phyloP scores from a whole-genome alignment of 352 stramenopile genomes.

The Phytopythium aichiense region DNA sequence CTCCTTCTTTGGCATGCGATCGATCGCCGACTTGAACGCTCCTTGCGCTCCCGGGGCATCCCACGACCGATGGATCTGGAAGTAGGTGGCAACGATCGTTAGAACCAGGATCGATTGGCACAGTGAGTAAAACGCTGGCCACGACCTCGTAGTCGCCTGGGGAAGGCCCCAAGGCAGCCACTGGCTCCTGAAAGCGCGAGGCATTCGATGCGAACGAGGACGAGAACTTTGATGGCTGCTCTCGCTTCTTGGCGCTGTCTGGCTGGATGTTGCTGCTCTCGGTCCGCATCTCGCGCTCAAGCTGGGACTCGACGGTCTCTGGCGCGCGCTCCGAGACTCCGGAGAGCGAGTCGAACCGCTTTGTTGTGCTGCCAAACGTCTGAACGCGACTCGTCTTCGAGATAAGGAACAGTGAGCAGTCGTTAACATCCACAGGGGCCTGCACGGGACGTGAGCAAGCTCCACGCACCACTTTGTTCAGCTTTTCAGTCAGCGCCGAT shows the following conservation, averaged over 20 bases:
- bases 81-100: neutral
- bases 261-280: conserved; percentile 9
- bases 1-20: conserved; percentile 43
- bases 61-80: conserved; percentile 60
- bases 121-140: neutral
- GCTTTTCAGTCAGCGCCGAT: conserved; percentile 45
- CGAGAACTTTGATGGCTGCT: conserved; percentile 39
- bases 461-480: conserved; percentile 61
- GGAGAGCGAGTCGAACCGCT: conserved; percentile 59
- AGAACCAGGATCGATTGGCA: neutral
- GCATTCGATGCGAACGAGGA: conserved; percentile 68
- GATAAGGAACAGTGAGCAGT: neutral
- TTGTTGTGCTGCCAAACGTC: conserved; percentile 73
- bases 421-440: neutral
- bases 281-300: conserved; percentile 57
- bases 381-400: conserved; percentile 55
- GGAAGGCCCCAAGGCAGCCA: conserved; percentile 34
- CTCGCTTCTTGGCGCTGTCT: conserved; percentile 13
- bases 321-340: conserved; percentile 10
- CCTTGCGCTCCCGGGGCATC: conserved; percentile 52
- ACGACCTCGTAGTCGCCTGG: conserved; percentile 71
- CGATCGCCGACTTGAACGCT: conserved; percentile 63
- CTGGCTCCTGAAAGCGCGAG: conserved; percentile 37
- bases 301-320: conserved; percentile 41
- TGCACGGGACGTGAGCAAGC: neutral